A percentile compares a stretch with the other conserved stretches of the same genome.
phyloP scores from a whole-genome alignment of 352 stramenopile genomes.

The Ophiocytium majus region DNA sequence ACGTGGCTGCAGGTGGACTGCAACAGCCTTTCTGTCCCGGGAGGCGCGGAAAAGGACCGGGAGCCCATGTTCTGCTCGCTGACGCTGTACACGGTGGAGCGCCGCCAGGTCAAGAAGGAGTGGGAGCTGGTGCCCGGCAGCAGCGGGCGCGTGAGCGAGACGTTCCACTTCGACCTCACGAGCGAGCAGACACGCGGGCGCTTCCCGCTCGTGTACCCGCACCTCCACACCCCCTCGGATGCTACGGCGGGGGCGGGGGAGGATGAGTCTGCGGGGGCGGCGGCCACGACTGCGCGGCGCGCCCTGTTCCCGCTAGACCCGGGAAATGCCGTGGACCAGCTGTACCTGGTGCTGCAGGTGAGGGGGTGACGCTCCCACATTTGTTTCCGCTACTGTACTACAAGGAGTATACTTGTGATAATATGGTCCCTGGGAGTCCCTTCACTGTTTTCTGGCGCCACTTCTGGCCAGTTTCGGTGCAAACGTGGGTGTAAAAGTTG shows the following conservation, averaged over 20 bases:
- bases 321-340: conserved; percentile 26
- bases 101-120: conserved; percentile 39
- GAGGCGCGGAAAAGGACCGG: conserved; percentile 32
- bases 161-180: conserved; percentile 50
- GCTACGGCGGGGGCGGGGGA: neutral
- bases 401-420: no score
- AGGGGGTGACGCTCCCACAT: neutral
- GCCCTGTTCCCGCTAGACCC: conserved; percentile 44
- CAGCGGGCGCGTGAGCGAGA: conserved; percentile 48
- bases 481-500: no score
- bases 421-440: no score
- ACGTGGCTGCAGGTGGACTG: conserved; percentile 48
- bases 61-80: conserved; percentile 51
- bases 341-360: conserved; percentile 47
- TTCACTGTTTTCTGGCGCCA: no score
- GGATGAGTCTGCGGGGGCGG: neutral
- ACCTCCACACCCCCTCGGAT: neutral
- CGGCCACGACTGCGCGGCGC: conserved; percentile 23
- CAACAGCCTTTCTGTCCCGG: conserved; percentile 35
- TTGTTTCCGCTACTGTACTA: no score
- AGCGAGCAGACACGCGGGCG: conserved; percentile 21
- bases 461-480: no score
- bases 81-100: conserved; percentile 34
- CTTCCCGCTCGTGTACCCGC: conserved; percentile 30
- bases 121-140: conserved; percentile 34